These are phyloP conservation scores for Solanum chmielewskii DNA, from an alignment of 257 asterid genomes.

Conservation along the genomic window DNA sequence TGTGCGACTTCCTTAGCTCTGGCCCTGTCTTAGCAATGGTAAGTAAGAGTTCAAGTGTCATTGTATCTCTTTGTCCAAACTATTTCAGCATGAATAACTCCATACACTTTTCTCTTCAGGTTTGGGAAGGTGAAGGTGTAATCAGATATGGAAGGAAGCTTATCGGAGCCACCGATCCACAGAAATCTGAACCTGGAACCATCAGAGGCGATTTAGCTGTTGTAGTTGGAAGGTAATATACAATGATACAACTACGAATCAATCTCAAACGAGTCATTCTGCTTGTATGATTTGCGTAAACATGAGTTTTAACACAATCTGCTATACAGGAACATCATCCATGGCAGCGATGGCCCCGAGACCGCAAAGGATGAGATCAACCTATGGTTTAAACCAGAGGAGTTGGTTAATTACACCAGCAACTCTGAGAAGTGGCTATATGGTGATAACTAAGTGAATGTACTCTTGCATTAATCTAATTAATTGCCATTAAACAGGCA, in stretches of 20 bases:
- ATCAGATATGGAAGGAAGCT: constrained; percentile 92
- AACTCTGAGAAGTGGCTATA: constrained; percentile 90
- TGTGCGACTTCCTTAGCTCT: constrained; percentile 97
- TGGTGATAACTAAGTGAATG: constrained; percentile 41
- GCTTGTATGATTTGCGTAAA: not conserved
- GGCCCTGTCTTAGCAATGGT: constrained; percentile 99
- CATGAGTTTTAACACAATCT: not conserved
- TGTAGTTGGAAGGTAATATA: constrained; percentile 69
- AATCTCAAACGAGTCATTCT: not conserved
- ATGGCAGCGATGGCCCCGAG: constrained; percentile 98
- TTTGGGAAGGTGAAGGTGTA: constrained; percentile 99
- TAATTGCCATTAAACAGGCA: not conserved
- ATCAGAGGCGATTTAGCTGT: constrained; percentile 97
- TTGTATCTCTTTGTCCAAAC: not conserved
- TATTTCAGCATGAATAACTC: not conserved
- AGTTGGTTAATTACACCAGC: constrained; percentile 73
- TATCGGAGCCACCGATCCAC: constrained; percentile 98
- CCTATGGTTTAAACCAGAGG: constrained; percentile 93
- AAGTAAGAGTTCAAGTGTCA: constrained; percentile 22
- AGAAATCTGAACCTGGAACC: constrained; percentile 99
- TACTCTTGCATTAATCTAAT: not conserved
- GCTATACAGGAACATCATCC: constrained; percentile 71
- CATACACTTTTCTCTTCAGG: constrained; percentile 28
- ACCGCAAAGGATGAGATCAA: constrained; percentile 96
- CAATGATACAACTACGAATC: not conserved